Evolutionary conservation across 2,329 filamentous ascomycete genomes (phyloP).

Genomic region (Harringtonia lauricola): DNA sequence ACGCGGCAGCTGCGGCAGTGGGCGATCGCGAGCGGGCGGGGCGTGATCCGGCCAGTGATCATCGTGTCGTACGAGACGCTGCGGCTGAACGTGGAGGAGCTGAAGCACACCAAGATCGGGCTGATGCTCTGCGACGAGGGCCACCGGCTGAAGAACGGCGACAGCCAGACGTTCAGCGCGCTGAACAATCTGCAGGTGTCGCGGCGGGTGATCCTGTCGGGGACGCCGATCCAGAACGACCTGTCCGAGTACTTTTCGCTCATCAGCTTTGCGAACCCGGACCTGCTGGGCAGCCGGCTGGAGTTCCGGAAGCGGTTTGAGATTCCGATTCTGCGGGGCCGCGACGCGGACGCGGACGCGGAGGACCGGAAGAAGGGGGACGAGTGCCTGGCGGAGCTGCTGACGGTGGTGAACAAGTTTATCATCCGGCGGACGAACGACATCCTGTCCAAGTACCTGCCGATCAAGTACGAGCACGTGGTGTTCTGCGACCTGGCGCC

Average conservation of each 20-base stretch:
- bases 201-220: conserved; percentile 85
- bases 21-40: conserved; percentile 82
- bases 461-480: conserved; percentile 97
- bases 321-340: conserved; percentile 79
- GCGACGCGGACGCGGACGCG: conserved; percentile 82
- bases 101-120: conserved; percentile 83
- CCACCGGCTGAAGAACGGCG: conserved; percentile 91
- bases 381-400: conserved; percentile 68
- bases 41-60: conserved; percentile 82
- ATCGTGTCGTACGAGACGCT: conserved; percentile 98
- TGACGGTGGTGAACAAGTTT: conserved; percentile 88
- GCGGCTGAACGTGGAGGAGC: conserved; percentile 78
- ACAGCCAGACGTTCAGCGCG: conserved; percentile 89
- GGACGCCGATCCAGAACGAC: conserved; percentile 96
- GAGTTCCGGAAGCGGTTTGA: conserved; percentile 95
- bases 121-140: conserved; percentile 93
- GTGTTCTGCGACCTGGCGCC: conserved; percentile 93
- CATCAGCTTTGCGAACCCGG: conserved; percentile 92
- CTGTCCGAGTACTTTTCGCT: conserved; percentile 96
- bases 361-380: conserved; percentile 74
- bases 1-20: conserved; percentile 86
- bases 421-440: conserved; percentile 97
- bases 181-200: conserved; percentile 85
- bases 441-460: conserved; percentile 92
- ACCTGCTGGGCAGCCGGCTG: conserved; percentile 73